Evolutionary conservation across 169 alveolate species (phyloP), one percentile per base, ranked within the genome.

Genomic region (Plasmodium ovale): DNA sequence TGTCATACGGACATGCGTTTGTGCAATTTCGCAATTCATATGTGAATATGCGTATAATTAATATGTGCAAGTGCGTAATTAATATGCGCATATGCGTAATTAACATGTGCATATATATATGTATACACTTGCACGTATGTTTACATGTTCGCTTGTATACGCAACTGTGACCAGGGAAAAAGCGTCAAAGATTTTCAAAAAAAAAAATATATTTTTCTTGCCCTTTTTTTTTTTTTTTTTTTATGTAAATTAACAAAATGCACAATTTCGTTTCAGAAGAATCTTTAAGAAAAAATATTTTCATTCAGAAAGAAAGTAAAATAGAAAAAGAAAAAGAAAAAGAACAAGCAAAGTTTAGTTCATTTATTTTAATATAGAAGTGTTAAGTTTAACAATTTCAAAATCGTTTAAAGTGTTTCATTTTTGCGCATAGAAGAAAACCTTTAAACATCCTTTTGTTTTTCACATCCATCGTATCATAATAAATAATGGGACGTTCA

Each of bases 401-500:
- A n/a, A n/a, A n/a, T n/a, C n/a, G n/a, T n/a, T n/a, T n/a, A n/a
- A n/a, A n/a, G n/a, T n/a, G n/a, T n/a, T n/a, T n/a, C n/a, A 9
- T 39, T 6, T 39, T 39, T 39, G 51, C 51, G 9, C 9, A 6
- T 39, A 39, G 9, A 39, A 39, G 9, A 6, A 39, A 39, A 9
- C n/a, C 51, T 39, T 39, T 39, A 39, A 9, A 5, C 9, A 39
- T 39, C n/a, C n/a, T n/a, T n/a, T n/a, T n/a, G n/a, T 16, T 14
- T 9, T 1, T 1, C 27, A 16, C 64, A 53, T 53, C 5, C 19
- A 53, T 53, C 23, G n/a, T n/a, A n/a, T 47, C 7, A 62, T 68
- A 21, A 39, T 42, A 42, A 4, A 68, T 44, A 21, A 85, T 85
- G 91, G 91, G 91, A 54, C 85, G 91, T 6, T 85, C 91, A 54